A percentile compares a stretch with the other conserved stretches of the same genome.
These are phyloP conservation scores for Diaporthe sp. DNA, from an alignment of 2,329 filamentous ascomycete species.

Conservation along the genomic window DNA sequence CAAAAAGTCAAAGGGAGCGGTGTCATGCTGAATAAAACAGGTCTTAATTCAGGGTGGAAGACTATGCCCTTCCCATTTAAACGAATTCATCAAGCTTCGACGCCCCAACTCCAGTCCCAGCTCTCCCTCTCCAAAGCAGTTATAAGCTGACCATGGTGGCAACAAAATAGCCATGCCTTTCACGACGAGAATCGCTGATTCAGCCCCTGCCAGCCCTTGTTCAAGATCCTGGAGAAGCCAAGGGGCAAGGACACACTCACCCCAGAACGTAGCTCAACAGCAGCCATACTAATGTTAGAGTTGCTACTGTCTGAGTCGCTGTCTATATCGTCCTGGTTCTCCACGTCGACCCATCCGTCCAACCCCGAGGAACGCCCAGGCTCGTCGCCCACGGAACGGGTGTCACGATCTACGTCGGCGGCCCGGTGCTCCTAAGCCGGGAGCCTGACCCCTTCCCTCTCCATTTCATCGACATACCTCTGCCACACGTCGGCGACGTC, in stretches of 20 bases:
- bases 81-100: conserved; percentile 16
- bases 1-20: neutral
- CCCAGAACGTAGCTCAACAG: neutral
- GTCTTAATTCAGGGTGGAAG: neutral
- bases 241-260: neutral
- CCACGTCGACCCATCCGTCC: conserved; percentile 12
- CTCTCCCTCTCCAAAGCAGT: conserved; percentile 3
- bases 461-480: conserved; percentile 89
- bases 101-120: conserved; percentile 22
- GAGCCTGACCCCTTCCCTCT: conserved; percentile 67
- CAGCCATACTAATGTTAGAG: neutral
- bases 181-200: neutral
- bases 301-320: neutral
- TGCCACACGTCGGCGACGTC: conserved; percentile 88
- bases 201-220: neutral
- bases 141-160: neutral
- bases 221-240: conserved; percentile 4
- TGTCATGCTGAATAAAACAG: neutral
- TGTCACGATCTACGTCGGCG: neutral
- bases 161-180: neutral
- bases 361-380: neutral
- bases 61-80: neutral
- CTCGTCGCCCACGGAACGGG: neutral
- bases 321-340: neutral
- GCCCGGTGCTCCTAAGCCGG: conserved; percentile 36